Conservation (phyloP, 768 basidiomycete species). For the Calocybe cyanea region DNA sequence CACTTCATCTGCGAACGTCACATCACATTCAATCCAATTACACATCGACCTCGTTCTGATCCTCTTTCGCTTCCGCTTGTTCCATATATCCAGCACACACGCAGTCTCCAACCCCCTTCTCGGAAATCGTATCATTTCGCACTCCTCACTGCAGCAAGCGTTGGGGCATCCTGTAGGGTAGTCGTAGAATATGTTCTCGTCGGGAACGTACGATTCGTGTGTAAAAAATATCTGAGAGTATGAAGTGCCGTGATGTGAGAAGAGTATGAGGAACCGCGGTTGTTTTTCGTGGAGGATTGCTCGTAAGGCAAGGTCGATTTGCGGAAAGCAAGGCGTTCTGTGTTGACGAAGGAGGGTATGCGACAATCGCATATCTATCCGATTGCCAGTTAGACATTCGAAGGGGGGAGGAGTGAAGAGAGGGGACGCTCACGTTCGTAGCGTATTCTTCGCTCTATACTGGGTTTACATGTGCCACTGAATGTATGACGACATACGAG, state of each 20-base stretch:
- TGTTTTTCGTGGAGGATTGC: slow-evolving; percentile 74
- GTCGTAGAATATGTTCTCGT: slow-evolving; percentile 70
- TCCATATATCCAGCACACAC: slow-evolving; percentile 57
- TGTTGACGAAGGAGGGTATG: slow-evolving; percentile 65
- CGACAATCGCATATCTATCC: slow-evolving; percentile 65
- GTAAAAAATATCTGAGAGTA: slow-evolving; percentile 84
- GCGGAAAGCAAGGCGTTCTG: slow-evolving; percentile 77
- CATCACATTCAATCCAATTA: slow-evolving; percentile 77
- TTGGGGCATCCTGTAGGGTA: slow-evolving; percentile 80
- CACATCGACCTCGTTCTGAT: slow-evolving; percentile 65
- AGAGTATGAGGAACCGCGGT: slow-evolving; percentile 73
- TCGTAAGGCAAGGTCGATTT: slow-evolving; percentile 74
- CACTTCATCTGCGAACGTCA: slow-evolving; percentile 50
- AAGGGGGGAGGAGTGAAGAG: neutral
- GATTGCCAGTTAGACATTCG: neutral
- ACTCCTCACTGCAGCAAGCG: slow-evolving; percentile 75
- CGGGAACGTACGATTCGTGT: slow-evolving; percentile 63
- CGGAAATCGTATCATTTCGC: slow-evolving; percentile 80
- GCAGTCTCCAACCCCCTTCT: slow-evolving; percentile 59
- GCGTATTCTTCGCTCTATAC: slow-evolving; percentile 63
- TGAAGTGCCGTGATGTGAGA: slow-evolving; percentile 77
- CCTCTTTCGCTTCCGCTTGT: slow-evolving; percentile 48
- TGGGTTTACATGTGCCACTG: slow-evolving; percentile 59
- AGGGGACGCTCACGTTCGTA: slow-evolving; percentile 54
- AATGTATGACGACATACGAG: slow-evolving; percentile 65